Evolutionary conservation across 169 alveolate species (phyloP), one percentile per base, ranked within the genome.

Genomic region (Plasmodium falciparum): DNA sequence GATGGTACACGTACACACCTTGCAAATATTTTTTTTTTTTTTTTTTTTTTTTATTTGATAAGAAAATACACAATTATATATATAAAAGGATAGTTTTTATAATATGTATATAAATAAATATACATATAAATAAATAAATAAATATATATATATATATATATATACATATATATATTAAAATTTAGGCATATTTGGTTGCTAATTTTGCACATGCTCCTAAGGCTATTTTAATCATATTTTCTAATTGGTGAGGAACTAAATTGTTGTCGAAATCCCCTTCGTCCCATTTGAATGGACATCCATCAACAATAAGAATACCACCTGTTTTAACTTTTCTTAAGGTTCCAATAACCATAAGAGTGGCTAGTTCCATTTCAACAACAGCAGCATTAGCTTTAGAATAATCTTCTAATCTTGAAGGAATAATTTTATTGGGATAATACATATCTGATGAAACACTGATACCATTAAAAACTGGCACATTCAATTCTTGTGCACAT

Each of bases 261-360:
- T 69, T 71, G 7, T 70, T 45, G n/a, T 88, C 89, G 39, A 75
- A 74, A 47, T 88, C 93, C 0, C 93, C 93, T 71, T 88, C 93
- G 49, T 88, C 89, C 93, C 93, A 88, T 54, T 88, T 88, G 3
- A 88, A 49, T 20, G 93, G 93, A 66, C 93, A 88, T 4, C 93
- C 93, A 73, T 88, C 93, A 22, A 88, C 93, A 65, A 78, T 88
- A 22, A 78, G 74, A 1, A 88, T 73, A 15, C 90, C 93, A 0
- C 90, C 93, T 0, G 93, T 78, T 56, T 78, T 75, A 12, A 88
- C 85, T 15, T 71, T 71, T 73, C 73, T 33, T 12, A 88, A 72
- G 49, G 86, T 69, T 24, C 90, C 93, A 26, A 88, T 70, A 4
- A 78, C 93, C 71, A 88, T 50, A 2, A 88, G 22, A 12, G 93